Percentiles rank a stretch among this genome's conserved stretches.
Conservation (phyloP, 768 basidiomycete species). For the Lactifluus hygrophoroides region DNA sequence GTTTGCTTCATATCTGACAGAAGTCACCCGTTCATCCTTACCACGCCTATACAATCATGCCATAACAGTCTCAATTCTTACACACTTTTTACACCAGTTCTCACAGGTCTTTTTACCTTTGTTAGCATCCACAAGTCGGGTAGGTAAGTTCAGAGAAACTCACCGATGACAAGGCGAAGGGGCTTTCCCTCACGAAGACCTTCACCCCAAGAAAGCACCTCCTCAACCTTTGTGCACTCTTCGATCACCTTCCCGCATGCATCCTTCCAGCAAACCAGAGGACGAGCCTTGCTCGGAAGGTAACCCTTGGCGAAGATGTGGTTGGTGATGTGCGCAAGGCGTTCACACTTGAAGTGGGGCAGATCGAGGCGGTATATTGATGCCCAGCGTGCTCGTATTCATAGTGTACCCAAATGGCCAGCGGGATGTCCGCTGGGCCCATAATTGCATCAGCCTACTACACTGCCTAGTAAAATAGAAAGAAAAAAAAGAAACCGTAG, state of each 20-base stretch:
- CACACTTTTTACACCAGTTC: neutral
- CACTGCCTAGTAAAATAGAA: neutral
- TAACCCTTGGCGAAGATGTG: conserved; percentile 37
- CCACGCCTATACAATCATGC: neutral
- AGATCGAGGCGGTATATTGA: conserved; percentile 29
- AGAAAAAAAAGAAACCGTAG: neutral
- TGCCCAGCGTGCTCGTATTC: conserved; percentile 29
- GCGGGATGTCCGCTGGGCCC: conserved; percentile 32
- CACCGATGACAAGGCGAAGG: conserved; percentile 34
- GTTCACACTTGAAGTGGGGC: conserved; percentile 28
- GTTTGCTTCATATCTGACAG: neutral
- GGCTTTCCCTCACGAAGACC: conserved; percentile 31
- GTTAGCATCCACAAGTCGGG: neutral
- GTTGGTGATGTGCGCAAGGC: conserved; percentile 40
- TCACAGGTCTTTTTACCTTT: neutral
- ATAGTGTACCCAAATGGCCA: conserved; percentile 39
- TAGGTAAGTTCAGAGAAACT: neutral
- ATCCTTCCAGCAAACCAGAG: conserved; percentile 36
- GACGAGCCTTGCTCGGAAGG: conserved; percentile 29
- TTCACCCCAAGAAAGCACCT: conserved; percentile 26
- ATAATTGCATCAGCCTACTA: neutral
- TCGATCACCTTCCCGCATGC: conserved; percentile 30
- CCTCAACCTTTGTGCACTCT: conserved; percentile 25
- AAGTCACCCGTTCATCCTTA: neutral
- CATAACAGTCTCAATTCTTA: neutral